Base-by-base conservation (phyloP, 805 yeast genomes). In the Brettanomyces bruxellensis region DNA sequence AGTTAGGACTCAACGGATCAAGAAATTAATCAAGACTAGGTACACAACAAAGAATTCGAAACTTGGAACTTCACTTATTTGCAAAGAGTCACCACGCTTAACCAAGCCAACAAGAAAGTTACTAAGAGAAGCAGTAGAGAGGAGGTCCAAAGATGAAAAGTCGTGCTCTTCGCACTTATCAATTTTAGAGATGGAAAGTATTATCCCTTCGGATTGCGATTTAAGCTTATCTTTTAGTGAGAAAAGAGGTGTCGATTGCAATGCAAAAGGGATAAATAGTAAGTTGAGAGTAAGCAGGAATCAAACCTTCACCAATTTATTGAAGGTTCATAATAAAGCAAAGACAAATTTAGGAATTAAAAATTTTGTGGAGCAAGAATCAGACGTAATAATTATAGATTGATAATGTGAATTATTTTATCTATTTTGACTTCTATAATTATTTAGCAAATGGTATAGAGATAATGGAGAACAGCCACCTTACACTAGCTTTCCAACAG, bases 101-200 rank as follows among this genome's bases (percentile, higher is more conserved):
- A 34, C 40, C 4, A 32, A 39, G n/a, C 28, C 38, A 1, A 24
- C 18, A n/a, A 43, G 28, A 22, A 14, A 25, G 25, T 59, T 76
- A 41, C 72, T 77, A 40, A 56, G 76, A 14, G 72, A 70, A 48
- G 93, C 95, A 1, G 81, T 87, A 0, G 82, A 81, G 49, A 62
- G 81, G 47, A 65, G 93, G 40, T 58, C 69, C 18, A 61, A 65
- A n/a, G 86, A 79, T 57, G 58, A 68, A 3, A 73, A 72, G 48
- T 70, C 73, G 69, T 79, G 84, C 49, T 49, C 56, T 12, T 51
- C 53, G 45, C 54, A 51, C n/a, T 47, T 45, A 44, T 56, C 45
- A 12, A 55, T 47, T 18, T 54, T 45, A 47, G 54, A 52, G 3
- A 56, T 50, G 8, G 54, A 54, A 8, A 66, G 57, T 5, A 66